Evolutionary conservation across 1,284 basidiomycete species (phyloP).

Genomic region (Xerocomus minutiporus): DNA sequence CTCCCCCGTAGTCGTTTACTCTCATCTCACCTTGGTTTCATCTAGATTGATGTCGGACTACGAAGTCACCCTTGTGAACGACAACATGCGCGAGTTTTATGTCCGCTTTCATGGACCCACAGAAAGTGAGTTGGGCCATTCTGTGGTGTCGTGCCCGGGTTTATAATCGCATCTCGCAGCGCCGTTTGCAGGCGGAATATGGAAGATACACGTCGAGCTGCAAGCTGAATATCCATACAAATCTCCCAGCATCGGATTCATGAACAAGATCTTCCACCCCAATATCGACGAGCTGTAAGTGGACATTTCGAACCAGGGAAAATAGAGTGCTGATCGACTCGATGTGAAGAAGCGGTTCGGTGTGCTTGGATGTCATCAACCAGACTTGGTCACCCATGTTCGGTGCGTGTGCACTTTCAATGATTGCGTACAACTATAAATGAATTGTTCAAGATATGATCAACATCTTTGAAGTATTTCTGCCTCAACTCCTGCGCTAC

Average conservation of each 20-base stretch:
- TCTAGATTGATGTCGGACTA: conserved; percentile 94
- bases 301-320: background rate
- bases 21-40: conserved; percentile 11
- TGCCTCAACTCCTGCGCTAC: conserved; percentile 94
- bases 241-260: conserved; percentile 97
- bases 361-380: conserved; percentile 95
- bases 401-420: conserved; percentile 45
- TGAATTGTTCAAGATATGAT: conserved; percentile 75
- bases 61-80: conserved; percentile 95
- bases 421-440: conserved; percentile 4
- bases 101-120: conserved; percentile 91
- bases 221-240: conserved; percentile 99
- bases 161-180: conserved; percentile 47
- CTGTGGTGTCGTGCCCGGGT: conserved; percentile 5
- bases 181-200: conserved; percentile 92
- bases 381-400: conserved; percentile 99
- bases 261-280: conserved; percentile 99
- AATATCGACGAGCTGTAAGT: conserved; percentile 94
- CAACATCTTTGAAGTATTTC: conserved; percentile 98
- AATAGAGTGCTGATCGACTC: conserved; percentile 3
- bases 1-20: conserved; percentile 1
- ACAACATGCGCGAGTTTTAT: conserved; percentile 99
- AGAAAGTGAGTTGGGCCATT: conserved; percentile 70
- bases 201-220: conserved; percentile 99
- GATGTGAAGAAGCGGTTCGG: conserved; percentile 76